These are phyloP conservation scores for Homolaphlyctis polyrhiza DNA, from an alignment of 371 early-diverging fungal species.

Conservation along the genomic window DNA sequence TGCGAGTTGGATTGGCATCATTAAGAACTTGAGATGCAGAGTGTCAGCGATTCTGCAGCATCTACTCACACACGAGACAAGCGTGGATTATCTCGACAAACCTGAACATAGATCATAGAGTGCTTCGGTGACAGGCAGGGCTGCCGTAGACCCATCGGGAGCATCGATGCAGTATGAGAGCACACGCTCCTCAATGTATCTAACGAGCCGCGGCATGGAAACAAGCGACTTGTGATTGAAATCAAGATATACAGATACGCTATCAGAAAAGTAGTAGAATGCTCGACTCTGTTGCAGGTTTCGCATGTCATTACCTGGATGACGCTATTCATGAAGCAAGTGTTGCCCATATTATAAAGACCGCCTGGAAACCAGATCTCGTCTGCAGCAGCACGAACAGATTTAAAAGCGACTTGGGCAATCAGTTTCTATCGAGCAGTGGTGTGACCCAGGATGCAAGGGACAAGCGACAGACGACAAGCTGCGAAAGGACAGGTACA, in stretches of 20 bases:
- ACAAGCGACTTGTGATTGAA: too few species aligned
- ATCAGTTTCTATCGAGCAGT: too few species aligned
- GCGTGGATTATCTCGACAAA: too few species aligned
- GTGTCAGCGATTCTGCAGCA: neutral
- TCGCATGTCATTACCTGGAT: too few species aligned
- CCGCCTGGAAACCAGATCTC: slow-evolving; percentile 38
- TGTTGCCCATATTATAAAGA: slow-evolving; percentile 85
- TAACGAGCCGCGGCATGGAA: slow-evolving; percentile 43
- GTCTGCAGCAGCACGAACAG: too few species aligned
- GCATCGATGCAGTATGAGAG: slow-evolving; percentile 9
- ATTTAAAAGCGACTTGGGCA: too few species aligned
- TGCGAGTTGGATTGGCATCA: slow-evolving; percentile 30
- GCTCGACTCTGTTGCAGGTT: too few species aligned
- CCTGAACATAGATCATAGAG: slow-evolving; percentile 35
- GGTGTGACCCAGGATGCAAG: too few species aligned
- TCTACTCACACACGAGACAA: neutral
- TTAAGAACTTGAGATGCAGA: slow-evolving; percentile 25
- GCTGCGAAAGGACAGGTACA: too few species aligned
- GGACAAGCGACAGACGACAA: too few species aligned
- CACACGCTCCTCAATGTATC: slow-evolving; percentile 33
- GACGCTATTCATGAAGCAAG: slow-evolving; percentile 90
- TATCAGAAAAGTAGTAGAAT: too few species aligned
- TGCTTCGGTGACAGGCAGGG: slow-evolving; percentile 54
- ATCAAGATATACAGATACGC: too few species aligned
- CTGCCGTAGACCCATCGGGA: neutral